phyloP scores from a whole-genome alignment of 768 basidiomycete genomes.

The Mycena leptocephala region DNA sequence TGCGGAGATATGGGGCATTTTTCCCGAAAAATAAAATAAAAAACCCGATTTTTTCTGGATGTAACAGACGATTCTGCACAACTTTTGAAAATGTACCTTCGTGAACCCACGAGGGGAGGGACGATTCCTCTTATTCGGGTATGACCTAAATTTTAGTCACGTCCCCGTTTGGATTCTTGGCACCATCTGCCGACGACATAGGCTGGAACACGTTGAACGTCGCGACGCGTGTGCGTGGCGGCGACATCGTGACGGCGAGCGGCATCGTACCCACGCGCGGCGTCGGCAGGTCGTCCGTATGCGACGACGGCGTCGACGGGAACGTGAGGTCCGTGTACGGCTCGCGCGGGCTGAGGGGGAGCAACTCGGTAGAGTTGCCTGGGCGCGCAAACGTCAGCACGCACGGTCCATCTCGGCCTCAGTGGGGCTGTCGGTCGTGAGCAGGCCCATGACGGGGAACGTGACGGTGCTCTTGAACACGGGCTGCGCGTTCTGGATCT shows the following conservation, averaged over 20 bases:
- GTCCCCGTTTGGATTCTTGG: no score
- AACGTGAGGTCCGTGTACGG: constrained; percentile 32
- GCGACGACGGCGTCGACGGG: constrained; percentile 37
- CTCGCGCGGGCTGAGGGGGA: constrained; percentile 54
- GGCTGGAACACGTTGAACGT: constrained; percentile 38
- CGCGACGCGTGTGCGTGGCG: constrained; percentile 34
- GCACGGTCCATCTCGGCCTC: constrained; percentile 80
- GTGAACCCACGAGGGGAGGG: no score
- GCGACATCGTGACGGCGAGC: constrained; percentile 18
- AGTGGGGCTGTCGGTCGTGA: constrained; percentile 58
- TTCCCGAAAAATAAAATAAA: no score
- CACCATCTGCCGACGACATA: no score
- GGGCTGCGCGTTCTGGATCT: constrained; percentile 37
- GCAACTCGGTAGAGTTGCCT: constrained; percentile 81
- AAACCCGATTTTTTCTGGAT: no score
- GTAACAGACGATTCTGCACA: no score
- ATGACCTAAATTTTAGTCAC: no score
- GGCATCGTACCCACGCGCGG: constrained; percentile 47
- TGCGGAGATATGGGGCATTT: no score
- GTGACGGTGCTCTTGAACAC: constrained; percentile 52
- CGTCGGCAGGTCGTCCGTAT: constrained; percentile 51
- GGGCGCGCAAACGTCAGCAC: constrained; percentile 86
- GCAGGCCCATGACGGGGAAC: constrained; percentile 49
- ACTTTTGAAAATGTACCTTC: no score
- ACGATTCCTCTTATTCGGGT: no score